phyloP scores from a whole-genome alignment of 2,329 filamentous ascomycete genomes.

The Clarireedia monteithiana region DNA sequence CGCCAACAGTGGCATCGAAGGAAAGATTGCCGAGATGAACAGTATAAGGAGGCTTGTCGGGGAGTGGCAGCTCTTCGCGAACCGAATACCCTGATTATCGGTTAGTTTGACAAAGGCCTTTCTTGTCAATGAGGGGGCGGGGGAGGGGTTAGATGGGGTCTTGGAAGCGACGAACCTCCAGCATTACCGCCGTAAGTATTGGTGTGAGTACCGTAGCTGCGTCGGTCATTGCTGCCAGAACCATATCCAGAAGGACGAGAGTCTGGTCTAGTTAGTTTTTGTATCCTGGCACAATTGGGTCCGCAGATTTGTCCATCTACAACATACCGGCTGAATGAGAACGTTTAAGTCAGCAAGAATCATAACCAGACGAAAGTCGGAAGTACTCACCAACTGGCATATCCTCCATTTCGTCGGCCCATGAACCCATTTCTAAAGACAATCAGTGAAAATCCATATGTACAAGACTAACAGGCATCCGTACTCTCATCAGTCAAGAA shows the following conservation, averaged over 20 bases:
- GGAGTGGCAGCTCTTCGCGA: constrained; percentile 77
- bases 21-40: constrained; percentile 95
- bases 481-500: constrained; percentile 90
- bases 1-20: constrained; percentile 80
- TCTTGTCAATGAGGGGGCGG: constrained; percentile 1
- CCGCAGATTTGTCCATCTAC: background rate
- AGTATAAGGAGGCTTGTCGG: constrained; percentile 88
- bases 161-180: constrained; percentile 22
- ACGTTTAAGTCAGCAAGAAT: constrained; percentile 21
- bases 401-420: constrained; percentile 98
- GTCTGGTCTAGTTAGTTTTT: constrained; percentile 21
- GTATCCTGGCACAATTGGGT: constrained; percentile 1
- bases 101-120: constrained; percentile 12
- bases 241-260: constrained; percentile 28
- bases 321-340: constrained; percentile 27
- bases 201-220: constrained; percentile 28
- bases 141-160: background rate
- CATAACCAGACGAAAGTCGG: background rate
- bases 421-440: constrained; percentile 67
- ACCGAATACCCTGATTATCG: constrained; percentile 43
- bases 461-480: constrained; percentile 30
- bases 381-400: constrained; percentile 31
- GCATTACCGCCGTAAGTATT: constrained; percentile 26
- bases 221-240: constrained; percentile 20
- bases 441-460: constrained; percentile 36